A percentile compares a stretch with the other conserved stretches of the same genome.
These are phyloP conservation scores for Wallacemonas rigidus DNA, from an alignment of 208 protist genomes.

Conservation along the genomic window DNA sequence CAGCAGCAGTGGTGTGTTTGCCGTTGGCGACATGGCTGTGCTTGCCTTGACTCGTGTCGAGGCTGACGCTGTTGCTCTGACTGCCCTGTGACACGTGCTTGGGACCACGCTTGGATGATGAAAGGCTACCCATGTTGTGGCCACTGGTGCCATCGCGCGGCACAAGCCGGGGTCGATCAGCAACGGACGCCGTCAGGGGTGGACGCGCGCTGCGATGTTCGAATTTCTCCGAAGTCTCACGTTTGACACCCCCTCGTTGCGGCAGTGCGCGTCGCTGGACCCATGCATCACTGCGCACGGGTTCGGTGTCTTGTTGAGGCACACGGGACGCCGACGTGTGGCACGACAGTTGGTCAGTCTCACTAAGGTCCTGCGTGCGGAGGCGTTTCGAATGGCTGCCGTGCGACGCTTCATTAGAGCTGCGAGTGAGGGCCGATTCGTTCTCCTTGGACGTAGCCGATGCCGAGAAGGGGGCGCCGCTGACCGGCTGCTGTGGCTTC, in stretches of 20 bases:
- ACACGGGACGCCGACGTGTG: conserved; percentile 12
- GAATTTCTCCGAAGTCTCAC: neutral
- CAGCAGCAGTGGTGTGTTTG: neutral
- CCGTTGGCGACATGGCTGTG: neutral
- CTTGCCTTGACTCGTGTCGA: neutral
- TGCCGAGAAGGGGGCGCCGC: neutral
- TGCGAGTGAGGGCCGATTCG: neutral
- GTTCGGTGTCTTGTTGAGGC: neutral
- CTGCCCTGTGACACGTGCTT: neutral
- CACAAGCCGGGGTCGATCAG: conserved; percentile 4
- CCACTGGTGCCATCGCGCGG: neutral
- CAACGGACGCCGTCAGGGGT: neutral
- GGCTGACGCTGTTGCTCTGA: neutral
- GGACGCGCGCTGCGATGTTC: too few relatives aligned
- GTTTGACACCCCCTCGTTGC: neutral
- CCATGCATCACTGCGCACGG: neutral
- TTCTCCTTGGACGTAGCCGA: neutral
- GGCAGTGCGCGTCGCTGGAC: neutral
- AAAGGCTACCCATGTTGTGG: neutral
- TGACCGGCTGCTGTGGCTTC: neutral
- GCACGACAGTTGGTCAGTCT: neutral
- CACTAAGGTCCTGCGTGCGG: neutral
- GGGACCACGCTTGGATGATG: neutral
- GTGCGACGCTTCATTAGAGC: neutral
- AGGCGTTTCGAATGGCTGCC: neutral